phyloP scores from a whole-genome alignment of 192 early-diverging fungal species.

The Entomortierella chlamydospora region DNA sequence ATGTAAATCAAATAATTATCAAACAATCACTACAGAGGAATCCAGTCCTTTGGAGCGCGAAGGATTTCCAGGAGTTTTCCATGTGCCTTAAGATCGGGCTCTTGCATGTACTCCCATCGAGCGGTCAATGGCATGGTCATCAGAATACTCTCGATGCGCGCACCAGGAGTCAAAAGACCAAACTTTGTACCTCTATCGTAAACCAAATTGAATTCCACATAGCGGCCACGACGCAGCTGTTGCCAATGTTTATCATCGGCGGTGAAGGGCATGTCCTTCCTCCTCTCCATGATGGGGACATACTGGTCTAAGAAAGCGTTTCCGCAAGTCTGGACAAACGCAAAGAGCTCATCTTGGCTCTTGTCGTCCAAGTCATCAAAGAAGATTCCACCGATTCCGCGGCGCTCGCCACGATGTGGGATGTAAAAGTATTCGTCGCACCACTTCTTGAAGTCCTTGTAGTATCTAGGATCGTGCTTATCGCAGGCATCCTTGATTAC shows the following conservation, averaged over 20 bases:
- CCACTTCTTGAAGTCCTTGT: slow-evolving; percentile 94
- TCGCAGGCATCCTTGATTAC: slow-evolving; percentile 95
- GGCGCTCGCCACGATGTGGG: slow-evolving; percentile 87
- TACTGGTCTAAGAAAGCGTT: slow-evolving; percentile 86
- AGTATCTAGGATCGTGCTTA: slow-evolving; percentile 84
- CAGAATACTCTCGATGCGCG: slow-evolving; percentile 94
- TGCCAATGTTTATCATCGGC: slow-evolving; percentile 91
- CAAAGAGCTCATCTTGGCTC: slow-evolving; percentile 80
- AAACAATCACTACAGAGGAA: slow-evolving; percentile 31
- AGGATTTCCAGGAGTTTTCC: slow-evolving; percentile 82
- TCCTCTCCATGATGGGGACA: slow-evolving; percentile 84
- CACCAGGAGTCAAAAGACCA: slow-evolving; percentile 95
- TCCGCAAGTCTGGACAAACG: slow-evolving; percentile 87
- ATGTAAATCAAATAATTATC: neutral
- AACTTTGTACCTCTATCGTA: slow-evolving; percentile 99
- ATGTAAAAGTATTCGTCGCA: slow-evolving; percentile 95
- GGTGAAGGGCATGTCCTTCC: slow-evolving; percentile 85
- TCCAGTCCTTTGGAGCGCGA: slow-evolving; percentile 85
- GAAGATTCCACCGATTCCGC: slow-evolving; percentile 98
- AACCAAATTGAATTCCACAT: slow-evolving; percentile 98
- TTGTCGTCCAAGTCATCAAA: slow-evolving; percentile 94
- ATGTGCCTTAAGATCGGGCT: slow-evolving; percentile 71
- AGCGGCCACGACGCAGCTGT: slow-evolving; percentile 92
- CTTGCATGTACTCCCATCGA: slow-evolving; percentile 94
- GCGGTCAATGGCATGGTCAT: slow-evolving; percentile 94